Evolutionary conservation across 2,329 filamentous ascomycete genomes (phyloP).

Genomic region (Stemphylium beticola): DNA sequence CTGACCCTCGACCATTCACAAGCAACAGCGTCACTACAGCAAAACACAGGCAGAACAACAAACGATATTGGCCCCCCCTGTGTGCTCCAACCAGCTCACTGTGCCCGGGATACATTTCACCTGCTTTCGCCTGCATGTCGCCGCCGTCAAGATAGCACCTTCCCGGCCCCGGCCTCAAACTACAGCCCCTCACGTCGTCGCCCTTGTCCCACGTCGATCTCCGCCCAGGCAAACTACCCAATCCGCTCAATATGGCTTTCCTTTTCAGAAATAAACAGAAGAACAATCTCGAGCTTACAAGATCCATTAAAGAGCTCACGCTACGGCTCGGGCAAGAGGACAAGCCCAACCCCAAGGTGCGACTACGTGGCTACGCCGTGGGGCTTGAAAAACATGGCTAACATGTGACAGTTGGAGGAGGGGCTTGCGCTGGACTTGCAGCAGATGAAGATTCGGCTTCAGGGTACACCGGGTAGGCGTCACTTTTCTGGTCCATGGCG

Average conservation of each 20-base stretch:
- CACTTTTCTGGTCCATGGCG: neutral
- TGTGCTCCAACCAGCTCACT: slow-evolving; percentile 13
- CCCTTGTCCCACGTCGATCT: slow-evolving; percentile 24
- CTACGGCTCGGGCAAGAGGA: slow-evolving; percentile 63
- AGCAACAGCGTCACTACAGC: slow-evolving; percentile 26
- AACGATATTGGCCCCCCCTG: slow-evolving; percentile 19
- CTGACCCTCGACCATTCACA: slow-evolving; percentile 20
- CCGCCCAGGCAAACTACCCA: slow-evolving; percentile 17
- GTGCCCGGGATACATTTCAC: slow-evolving; percentile 13
- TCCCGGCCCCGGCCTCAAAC: slow-evolving; percentile 33
- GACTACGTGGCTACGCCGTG: slow-evolving; percentile 6
- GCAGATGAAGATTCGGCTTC: slow-evolving; percentile 91
- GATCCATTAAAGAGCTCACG: slow-evolving; percentile 68
- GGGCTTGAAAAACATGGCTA: slow-evolving; percentile 19
- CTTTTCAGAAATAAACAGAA: slow-evolving; percentile 70
- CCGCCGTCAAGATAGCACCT: slow-evolving; percentile 42
- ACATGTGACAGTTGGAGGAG: slow-evolving; percentile 70
- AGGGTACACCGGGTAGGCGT: slow-evolving; percentile 82
- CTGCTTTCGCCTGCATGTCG: slow-evolving; percentile 37
- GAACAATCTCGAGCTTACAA: slow-evolving; percentile 66
- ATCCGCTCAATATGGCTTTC: slow-evolving; percentile 66
- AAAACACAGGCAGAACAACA: slow-evolving; percentile 33
- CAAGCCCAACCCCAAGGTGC: slow-evolving; percentile 63
- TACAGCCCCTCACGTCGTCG: slow-evolving; percentile 26
- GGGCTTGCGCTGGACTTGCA: slow-evolving; percentile 83